Base-by-base conservation (phyloP, 164 flowering plant genomes). In the Houttuynia cordata region DNA sequence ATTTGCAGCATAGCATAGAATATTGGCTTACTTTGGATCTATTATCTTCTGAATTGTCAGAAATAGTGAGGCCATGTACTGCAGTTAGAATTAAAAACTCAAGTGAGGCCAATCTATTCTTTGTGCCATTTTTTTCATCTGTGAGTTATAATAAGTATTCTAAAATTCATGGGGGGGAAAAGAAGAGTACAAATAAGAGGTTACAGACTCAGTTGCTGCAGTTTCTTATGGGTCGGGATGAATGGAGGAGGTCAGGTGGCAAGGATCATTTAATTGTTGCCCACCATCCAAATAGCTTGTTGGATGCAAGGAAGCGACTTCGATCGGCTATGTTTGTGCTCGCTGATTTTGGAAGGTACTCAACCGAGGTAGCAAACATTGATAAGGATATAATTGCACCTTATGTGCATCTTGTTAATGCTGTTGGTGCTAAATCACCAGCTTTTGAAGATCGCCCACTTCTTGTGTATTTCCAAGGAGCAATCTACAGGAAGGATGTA, bases 21-120 rank as follows among this genome's bases (percentile, higher is more conserved):
- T 89, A 87, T 66, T 89, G 97, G 97, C 87, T 93, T 39, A 83
- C 94, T 30, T 76, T 93, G 64, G 98, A 93, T 80, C 87, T 93
- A 58, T 80, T 93, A 17, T 67, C 81, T 10, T 93, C 97, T 10
- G 69, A 77, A 59, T 57, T 45, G 49, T 71, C 69, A 23, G 63
- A 71, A 30, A 58, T 75, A 10, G 58, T 23, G 5, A 80, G 84
- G 68, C 86, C 96, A 18, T 30, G 37, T 63, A 79, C 60, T 70
- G 96, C 83, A 22, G 63, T 86, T 55, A 80, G 96, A 77, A 94
- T 90, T 56, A 34, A 56, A 17, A 82, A 83, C 75, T 77, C 92
- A 10, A 83, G 84, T 72, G 60, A 75, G 62, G 96, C 98, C 53
- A 89, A 93, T 76, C 67, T 83, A 5, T 58, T 88, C 34, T 90